Conservation (phyloP, 1,284 basidiomycete genomes). For the Cutaneotrichosporon mucoides region DNA sequence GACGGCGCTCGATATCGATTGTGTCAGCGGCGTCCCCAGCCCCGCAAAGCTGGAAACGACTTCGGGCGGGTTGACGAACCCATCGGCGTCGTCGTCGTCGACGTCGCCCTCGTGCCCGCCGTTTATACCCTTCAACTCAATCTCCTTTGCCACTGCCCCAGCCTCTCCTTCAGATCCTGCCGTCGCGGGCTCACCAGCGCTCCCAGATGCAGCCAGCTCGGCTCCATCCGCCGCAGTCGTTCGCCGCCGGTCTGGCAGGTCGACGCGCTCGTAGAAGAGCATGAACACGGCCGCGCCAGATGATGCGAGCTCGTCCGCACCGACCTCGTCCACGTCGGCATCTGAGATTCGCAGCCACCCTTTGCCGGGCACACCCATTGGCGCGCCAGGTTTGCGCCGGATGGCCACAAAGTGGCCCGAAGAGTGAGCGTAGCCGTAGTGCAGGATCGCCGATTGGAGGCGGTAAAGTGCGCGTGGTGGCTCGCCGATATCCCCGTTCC, state of each 20-base stretch:
- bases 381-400: constrained; percentile 65
- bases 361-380: constrained; percentile 27
- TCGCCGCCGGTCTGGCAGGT: constrained; percentile 7
- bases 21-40: too few species aligned
- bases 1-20: too few species aligned
- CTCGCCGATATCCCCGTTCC: neutral
- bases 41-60: too few species aligned
- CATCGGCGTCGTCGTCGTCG: too few species aligned
- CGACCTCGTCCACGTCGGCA: constrained; percentile 71
- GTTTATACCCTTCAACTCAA: too few species aligned
- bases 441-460: constrained; percentile 75
- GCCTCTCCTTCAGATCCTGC: neutral
- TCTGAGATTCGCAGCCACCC: constrained; percentile 81
- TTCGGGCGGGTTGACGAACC: too few species aligned
- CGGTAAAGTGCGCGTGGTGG: constrained; percentile 63
- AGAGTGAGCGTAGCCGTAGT: constrained; percentile 75
- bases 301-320: constrained; percentile 65
- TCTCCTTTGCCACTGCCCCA: too few species aligned
- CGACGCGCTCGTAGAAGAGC: constrained; percentile 81
- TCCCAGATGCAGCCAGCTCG: too few species aligned
- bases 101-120: too few species aligned
- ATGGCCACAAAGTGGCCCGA: constrained; percentile 90
- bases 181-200: too few species aligned
- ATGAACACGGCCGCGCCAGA: constrained; percentile 63
- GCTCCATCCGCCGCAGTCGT: too few species aligned